Evolutionary conservation across 2,329 filamentous ascomycete genomes (phyloP).

Genomic region (Neodidymelliopsis sp.): DNA sequence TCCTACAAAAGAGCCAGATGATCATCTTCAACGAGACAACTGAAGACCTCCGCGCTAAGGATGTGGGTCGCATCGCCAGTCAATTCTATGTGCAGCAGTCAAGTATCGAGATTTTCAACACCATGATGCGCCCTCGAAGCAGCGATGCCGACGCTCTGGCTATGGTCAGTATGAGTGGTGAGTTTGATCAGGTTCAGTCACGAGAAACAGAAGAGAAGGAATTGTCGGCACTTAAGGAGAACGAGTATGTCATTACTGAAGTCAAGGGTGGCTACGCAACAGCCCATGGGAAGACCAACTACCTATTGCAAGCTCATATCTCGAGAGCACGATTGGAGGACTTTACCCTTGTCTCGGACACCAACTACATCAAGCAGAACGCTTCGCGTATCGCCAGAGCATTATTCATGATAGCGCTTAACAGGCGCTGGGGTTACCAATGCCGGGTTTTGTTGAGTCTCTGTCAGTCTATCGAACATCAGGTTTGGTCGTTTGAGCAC

Average conservation of each 20-base stretch:
- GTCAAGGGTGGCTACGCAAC: conserved; percentile 72
- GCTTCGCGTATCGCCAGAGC: conserved; percentile 92
- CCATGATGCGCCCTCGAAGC: conserved; percentile 84
- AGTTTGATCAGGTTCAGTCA: conserved; percentile 96
- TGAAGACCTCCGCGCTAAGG: conserved; percentile 91
- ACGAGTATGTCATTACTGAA: conserved; percentile 73
- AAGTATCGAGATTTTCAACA: conserved; percentile 95
- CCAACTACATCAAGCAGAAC: conserved; percentile 95
- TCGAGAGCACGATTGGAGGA: conserved; percentile 87
- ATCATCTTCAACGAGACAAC: conserved; percentile 97
- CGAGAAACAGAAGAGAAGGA: conserved; percentile 91
- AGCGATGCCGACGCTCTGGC: conserved; percentile 91
- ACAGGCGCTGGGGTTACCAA: conserved; percentile 93
- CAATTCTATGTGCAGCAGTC: conserved; percentile 96
- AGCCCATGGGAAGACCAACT: conserved; percentile 92
- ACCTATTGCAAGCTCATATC: conserved; percentile 92
- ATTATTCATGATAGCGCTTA: conserved; percentile 96
- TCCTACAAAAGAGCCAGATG: conserved; percentile 94
- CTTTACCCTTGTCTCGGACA: conserved; percentile 90
- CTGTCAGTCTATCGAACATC: conserved; percentile 96
- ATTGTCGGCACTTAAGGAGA: conserved; percentile 74
- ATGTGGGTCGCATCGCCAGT: conserved; percentile 94
- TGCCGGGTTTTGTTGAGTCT: conserved; percentile 89
- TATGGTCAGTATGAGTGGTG: conserved; percentile 97
- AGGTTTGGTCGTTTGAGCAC: conserved; percentile 94